These are phyloP conservation scores for Zasmidium angulare DNA, from an alignment of 2,329 filamentous ascomycete genomes.

Conservation along the genomic window DNA sequence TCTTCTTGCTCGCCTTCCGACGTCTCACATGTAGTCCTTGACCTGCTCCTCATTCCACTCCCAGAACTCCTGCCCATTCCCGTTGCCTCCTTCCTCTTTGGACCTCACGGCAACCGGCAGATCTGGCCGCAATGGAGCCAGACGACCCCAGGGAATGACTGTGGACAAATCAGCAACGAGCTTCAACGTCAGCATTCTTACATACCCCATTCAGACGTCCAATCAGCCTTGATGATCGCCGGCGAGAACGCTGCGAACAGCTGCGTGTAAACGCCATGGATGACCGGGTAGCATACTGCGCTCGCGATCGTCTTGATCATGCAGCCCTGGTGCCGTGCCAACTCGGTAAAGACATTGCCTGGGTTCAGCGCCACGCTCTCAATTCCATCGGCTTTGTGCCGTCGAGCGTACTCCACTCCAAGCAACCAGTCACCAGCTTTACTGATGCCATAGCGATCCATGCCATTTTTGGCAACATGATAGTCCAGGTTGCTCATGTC, in stretches of 20 bases:
- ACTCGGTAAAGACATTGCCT: background rate
- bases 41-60: slow-evolving; percentile 36
- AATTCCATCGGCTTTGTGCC: background rate
- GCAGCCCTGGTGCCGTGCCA: background rate
- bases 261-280: slow-evolving; percentile 2
- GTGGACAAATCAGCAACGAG: background rate
- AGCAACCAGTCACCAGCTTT: slow-evolving; percentile 4
- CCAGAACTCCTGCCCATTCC: slow-evolving; percentile 38
- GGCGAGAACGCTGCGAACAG: background rate
- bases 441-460: slow-evolving; percentile 4
- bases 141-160: slow-evolving; percentile 8
- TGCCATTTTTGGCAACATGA: background rate
- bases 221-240: background rate
- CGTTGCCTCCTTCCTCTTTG: slow-evolving; percentile 27
- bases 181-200: background rate
- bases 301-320: background rate
- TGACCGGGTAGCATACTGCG: background rate
- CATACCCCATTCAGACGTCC: background rate
- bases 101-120: slow-evolving; percentile 11
- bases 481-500: slow-evolving; percentile 7
- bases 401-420: background rate
- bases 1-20: too few species aligned
- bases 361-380: background rate
- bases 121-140: slow-evolving; percentile 17
- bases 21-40: background rate